phyloP scores from a whole-genome alignment of 768 basidiomycete species.

The Collybia sp. region DNA sequence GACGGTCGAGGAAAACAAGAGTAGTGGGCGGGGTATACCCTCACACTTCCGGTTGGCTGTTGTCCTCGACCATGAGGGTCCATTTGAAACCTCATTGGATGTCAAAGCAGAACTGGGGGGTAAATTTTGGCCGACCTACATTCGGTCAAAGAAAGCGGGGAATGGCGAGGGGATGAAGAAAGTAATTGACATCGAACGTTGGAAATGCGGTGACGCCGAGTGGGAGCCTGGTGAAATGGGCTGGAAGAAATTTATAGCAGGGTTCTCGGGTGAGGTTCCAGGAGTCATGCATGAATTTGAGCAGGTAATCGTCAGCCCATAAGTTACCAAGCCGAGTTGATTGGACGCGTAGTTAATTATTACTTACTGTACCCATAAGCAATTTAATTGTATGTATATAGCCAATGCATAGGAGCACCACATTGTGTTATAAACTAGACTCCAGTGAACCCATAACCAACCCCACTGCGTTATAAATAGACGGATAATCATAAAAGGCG shows the following conservation, averaged over 20 bases:
- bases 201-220: slow-evolving; percentile 15
- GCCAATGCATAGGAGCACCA: too few relatives aligned
- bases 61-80: slow-evolving; percentile 12
- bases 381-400: too few relatives aligned
- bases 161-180: slow-evolving; percentile 8
- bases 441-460: too few relatives aligned
- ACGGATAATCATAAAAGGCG: too few relatives aligned
- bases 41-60: slow-evolving; percentile 14
- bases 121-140: slow-evolving; percentile 12
- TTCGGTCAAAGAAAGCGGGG: slow-evolving; percentile 14
- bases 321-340: background rate
- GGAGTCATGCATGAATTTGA: slow-evolving; percentile 11
- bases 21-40: slow-evolving; percentile 15
- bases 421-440: too few relatives aligned
- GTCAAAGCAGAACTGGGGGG: slow-evolving; percentile 15
- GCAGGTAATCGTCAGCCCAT: slow-evolving; percentile 13
- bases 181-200: slow-evolving; percentile 13
- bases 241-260: slow-evolving; percentile 15
- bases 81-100: slow-evolving; percentile 13
- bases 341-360: background rate
- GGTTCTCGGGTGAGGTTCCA: slow-evolving; percentile 13
- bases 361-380: background rate
- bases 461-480: too few relatives aligned
- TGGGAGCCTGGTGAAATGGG: slow-evolving; percentile 13
- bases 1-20: slow-evolving; percentile 17